Percentiles rank a stretch among this genome's conserved stretches.
phyloP scores from a whole-genome alignment of 257 asterid species.

The Verbena officinalis region DNA sequence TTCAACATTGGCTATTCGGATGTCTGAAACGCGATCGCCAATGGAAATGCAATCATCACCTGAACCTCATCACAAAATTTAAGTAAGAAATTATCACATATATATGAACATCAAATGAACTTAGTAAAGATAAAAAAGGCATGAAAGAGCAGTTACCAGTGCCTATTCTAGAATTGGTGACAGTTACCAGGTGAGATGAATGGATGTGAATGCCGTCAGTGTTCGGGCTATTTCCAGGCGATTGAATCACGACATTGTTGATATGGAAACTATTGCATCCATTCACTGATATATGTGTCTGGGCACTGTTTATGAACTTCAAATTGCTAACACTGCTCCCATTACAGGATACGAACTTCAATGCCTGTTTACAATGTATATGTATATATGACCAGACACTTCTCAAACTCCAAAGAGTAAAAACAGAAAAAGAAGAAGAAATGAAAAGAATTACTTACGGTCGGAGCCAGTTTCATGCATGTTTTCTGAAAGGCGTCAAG shows the following conservation, averaged over 20 bases:
- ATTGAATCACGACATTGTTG: constrained; percentile 43
- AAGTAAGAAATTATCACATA: too few species aligned
- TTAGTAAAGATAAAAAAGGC: too few species aligned
- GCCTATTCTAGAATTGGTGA: constrained; percentile 49
- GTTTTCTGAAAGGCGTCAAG: constrained; percentile 43
- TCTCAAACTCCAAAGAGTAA: too few species aligned
- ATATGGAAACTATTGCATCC: constrained; percentile 44
- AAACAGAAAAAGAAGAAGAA: background rate
- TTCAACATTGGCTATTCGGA: constrained; percentile 42
- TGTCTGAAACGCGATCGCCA: constrained; percentile 58
- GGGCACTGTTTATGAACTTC: constrained; percentile 54
- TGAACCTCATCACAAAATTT: constrained; percentile 13
- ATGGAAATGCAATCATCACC: constrained; percentile 88
- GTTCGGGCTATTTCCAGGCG: constrained; percentile 74
- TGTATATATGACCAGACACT: too few species aligned
- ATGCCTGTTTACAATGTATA: constrained; percentile 63
- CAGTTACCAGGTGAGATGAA: constrained; percentile 39
- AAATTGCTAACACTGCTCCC: constrained; percentile 51
- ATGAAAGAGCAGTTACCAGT: constrained; percentile 40
- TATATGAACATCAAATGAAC: too few species aligned
- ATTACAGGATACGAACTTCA: constrained; percentile 55
- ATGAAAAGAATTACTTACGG: constrained; percentile 51
- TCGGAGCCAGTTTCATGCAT: constrained; percentile 82
- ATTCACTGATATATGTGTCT: constrained; percentile 54
- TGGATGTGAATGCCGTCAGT: constrained; percentile 88